Evolutionary conservation across 2,329 filamentous ascomycete species (phyloP), one percentile per base, ranked within the genome.

Genomic region (Botrytis sinoallii): DNA sequence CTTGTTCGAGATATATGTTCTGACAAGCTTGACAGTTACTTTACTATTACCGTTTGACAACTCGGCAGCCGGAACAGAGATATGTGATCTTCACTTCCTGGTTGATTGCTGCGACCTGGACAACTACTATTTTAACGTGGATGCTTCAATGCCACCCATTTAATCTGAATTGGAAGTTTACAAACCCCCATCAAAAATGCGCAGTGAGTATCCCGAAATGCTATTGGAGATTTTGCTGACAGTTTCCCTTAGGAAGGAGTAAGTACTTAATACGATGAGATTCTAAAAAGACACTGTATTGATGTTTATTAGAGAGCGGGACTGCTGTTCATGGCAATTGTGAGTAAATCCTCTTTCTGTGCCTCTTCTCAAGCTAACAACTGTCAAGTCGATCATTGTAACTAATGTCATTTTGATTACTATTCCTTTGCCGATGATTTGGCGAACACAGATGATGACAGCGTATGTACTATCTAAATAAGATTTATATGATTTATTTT

Each of bases 371-470:
- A 10, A 40, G 29, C 72, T 71, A 42, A 71, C 29, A 32, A 16
- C 40, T 22, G 40, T 60, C 14, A 46, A 78, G 74, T 64, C 74
- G 0, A 75, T 77, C 29, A 76, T 78, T 52, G 22, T 70, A 1
- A 79, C 77, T 0, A 70, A 75, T 60, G 3, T 78, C 10, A 55
- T 79, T 8, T 14, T 79, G 8, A 74, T 79, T 63, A 44, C 44
- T 0, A 75, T 79, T 38, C 77, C 78, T 4, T 38, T 77, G 14
- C 77, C 75, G 20, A 73, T 78, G 29, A 75, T 79, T 12, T 65
- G 76, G 20, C 71, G 74, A 55, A 66, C 75, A 2, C 46, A 71
- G 25, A 59, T 77, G 40, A 63, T 72, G 42, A 55, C 71, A 22
- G 65, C 38, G 76, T 75, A 74, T 32, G 73, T 20, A 14, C 12